Conservation (phyloP, 2,329 filamentous ascomycete species). For the Nigrospora osmanthi region DNA sequence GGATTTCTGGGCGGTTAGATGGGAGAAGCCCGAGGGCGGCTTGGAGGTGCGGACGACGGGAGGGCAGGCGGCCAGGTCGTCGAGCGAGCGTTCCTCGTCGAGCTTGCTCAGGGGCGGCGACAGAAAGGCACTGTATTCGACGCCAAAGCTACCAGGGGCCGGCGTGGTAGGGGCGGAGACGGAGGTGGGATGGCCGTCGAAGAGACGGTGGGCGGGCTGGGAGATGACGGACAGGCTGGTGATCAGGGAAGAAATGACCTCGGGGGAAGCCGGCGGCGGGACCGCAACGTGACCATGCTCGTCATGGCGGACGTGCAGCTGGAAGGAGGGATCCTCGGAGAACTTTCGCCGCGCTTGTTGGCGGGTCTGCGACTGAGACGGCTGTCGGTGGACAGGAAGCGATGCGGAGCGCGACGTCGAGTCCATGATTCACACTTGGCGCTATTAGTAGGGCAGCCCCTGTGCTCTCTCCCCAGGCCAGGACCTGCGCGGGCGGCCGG, state of each 20-base stretch:
- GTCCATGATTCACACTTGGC: background rate
- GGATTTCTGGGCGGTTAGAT: slow-evolving; percentile 56
- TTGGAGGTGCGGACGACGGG: slow-evolving; percentile 78
- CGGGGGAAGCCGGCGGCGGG: slow-evolving; percentile 48
- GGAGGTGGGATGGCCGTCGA: slow-evolving; percentile 47
- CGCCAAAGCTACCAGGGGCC: slow-evolving; percentile 51
- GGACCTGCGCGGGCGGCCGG: background rate
- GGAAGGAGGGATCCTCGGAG: slow-evolving; percentile 18
- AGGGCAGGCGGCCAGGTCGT: slow-evolving; percentile 54
- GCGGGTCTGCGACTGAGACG: slow-evolving; percentile 11
- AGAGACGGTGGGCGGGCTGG: slow-evolving; percentile 59
- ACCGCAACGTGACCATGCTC: slow-evolving; percentile 17
- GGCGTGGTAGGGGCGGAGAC: slow-evolving; percentile 25
- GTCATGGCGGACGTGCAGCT: slow-evolving; percentile 16
- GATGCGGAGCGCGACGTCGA: slow-evolving; percentile 7
- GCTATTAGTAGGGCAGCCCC: too few relatives aligned
- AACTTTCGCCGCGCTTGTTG: slow-evolving; percentile 22
- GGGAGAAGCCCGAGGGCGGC: slow-evolving; percentile 67
- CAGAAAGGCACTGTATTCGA: slow-evolving; percentile 64
- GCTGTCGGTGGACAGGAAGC: slow-evolving; percentile 16
- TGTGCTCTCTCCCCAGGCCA: too few relatives aligned
- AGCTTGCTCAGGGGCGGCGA: slow-evolving; percentile 41
- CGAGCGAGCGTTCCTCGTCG: slow-evolving; percentile 40
- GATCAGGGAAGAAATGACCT: slow-evolving; percentile 63
- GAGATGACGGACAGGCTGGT: slow-evolving; percentile 63